Evolutionary conservation across 2,329 filamentous ascomycete genomes (phyloP).

Genomic region (Cladophialophora carrionii): DNA sequence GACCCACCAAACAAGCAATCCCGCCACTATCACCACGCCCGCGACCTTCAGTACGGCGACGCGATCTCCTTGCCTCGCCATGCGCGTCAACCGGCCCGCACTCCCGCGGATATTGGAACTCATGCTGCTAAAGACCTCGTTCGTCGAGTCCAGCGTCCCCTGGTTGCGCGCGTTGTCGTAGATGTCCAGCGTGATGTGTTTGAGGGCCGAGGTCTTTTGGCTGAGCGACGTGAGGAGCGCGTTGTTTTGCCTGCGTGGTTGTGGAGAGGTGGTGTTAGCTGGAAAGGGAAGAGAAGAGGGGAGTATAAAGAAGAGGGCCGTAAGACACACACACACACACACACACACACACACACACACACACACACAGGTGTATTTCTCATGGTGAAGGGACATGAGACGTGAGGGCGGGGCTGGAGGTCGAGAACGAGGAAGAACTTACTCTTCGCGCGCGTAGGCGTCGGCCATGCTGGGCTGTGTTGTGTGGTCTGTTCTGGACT

Average conservation of each 20-base stretch:
- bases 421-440: slow-evolving; percentile 36
- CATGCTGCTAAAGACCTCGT: slow-evolving; percentile 90
- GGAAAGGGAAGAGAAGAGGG: background rate
- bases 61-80: slow-evolving; percentile 89
- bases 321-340: too few species aligned
- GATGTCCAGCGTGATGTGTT: slow-evolving; percentile 94
- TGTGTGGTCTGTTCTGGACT: too few species aligned
- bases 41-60: slow-evolving; percentile 88
- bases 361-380: too few species aligned
- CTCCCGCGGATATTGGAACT: slow-evolving; percentile 80
- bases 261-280: background rate
- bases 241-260: slow-evolving; percentile 75
- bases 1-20: slow-evolving; percentile 76
- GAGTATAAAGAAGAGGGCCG: too few species aligned
- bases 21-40: slow-evolving; percentile 73
- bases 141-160: slow-evolving; percentile 84
- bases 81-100: slow-evolving; percentile 77
- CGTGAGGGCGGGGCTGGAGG: background rate
- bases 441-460: slow-evolving; percentile 64
- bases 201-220: slow-evolving; percentile 86
- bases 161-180: slow-evolving; percentile 94
- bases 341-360: too few species aligned
- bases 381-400: background rate
- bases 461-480: slow-evolving; percentile 52
- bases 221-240: slow-evolving; percentile 88